phyloP scores from a whole-genome alignment of 169 alveolate genomes.

The Condylostoma magnum region DNA sequence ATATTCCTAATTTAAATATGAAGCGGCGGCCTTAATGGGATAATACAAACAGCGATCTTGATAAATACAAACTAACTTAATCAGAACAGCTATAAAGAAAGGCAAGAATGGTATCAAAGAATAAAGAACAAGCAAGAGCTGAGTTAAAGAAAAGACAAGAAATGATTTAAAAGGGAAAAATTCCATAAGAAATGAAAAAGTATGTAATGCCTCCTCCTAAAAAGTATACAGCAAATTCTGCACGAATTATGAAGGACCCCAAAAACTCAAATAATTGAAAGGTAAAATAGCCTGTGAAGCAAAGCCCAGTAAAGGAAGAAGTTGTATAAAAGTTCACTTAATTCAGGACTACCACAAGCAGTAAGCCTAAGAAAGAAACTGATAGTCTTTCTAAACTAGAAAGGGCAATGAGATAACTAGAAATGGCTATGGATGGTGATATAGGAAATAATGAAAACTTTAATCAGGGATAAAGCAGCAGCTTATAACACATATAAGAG shows the following conservation, averaged over 20 bases:
- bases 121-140: slow-evolving; percentile 30
- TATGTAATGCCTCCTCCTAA: not conserved
- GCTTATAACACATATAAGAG: no score
- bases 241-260: slow-evolving; percentile 5
- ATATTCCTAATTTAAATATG: not conserved
- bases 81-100: slow-evolving; percentile 29
- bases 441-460: no score
- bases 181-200: slow-evolving; percentile 28
- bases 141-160: slow-evolving; percentile 29
- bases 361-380: not conserved
- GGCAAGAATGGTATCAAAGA: slow-evolving; percentile 29
- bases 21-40: slow-evolving; percentile 33
- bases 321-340: not conserved
- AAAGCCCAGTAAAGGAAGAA: not conserved
- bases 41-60: slow-evolving; percentile 13
- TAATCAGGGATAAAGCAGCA: no score
- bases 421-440: slow-evolving; percentile 15
- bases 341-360: not conserved
- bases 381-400: slow-evolving; percentile 11
- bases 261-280: slow-evolving; percentile 8
- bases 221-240: slow-evolving; percentile 42
- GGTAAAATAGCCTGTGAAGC: not conserved
- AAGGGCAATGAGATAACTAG: slow-evolving; percentile 24
- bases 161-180: slow-evolving; percentile 19
- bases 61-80: slow-evolving; percentile 3